Evolutionary conservation across 2,329 filamentous ascomycete species (phyloP).

Genomic region (Cryphonectria carpinicola): DNA sequence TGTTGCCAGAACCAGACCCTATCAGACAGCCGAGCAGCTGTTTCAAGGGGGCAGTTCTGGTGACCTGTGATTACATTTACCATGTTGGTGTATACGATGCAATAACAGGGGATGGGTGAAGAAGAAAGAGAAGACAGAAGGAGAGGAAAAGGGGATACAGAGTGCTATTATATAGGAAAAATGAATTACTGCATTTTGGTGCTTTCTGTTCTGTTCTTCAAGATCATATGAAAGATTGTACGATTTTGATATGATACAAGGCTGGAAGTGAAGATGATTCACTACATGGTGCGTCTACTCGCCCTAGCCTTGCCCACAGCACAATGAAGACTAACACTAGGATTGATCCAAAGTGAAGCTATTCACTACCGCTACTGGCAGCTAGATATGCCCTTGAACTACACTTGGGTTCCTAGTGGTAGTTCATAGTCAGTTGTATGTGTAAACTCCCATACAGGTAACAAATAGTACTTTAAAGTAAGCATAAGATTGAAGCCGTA

Average conservation of each 20-base stretch:
- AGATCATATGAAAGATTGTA: neutral
- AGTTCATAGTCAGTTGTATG: neutral
- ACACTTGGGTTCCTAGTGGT: neutral
- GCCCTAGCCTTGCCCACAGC: neutral
- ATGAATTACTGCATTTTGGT: neutral
- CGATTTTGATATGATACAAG: neutral
- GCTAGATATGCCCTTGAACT: neutral
- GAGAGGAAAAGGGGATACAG: neutral
- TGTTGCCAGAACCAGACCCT: slow-evolving; percentile 3
- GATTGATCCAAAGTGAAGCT: neutral
- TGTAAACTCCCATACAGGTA: neutral
- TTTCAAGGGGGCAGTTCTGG: neutral
- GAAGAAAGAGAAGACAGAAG: neutral
- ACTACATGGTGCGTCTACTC: neutral
- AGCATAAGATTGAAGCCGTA: neutral
- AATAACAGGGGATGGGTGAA: neutral
- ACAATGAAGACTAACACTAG: neutral
- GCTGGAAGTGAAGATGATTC: neutral
- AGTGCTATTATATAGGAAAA: neutral
- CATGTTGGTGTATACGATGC: neutral
- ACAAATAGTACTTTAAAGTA: neutral
- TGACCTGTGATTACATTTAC: neutral
- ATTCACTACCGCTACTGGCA: neutral
- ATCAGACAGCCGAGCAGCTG: slow-evolving; percentile 8
- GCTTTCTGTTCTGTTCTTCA: neutral